Conservation (phyloP, 345 rosid genomes). For the Mercurialis annua region DNA sequence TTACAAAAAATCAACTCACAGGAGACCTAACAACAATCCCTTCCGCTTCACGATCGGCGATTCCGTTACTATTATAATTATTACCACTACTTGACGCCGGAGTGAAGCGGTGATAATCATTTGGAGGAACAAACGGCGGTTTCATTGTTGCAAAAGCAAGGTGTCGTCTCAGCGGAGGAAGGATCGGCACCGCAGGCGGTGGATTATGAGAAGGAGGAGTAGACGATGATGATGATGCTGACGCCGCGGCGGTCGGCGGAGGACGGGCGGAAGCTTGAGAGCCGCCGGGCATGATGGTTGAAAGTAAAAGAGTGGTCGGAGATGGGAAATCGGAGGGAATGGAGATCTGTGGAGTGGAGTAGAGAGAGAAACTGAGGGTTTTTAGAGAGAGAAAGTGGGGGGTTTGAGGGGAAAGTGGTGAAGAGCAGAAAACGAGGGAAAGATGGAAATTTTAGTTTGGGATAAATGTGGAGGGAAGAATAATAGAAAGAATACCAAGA, state of each 20-base stretch:
- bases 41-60: conserved; percentile 56
- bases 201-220: background rate
- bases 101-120: conserved; percentile 67
- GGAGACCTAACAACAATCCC: conserved; percentile 70
- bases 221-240: background rate
- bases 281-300: conserved; percentile 45
- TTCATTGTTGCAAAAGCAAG: conserved; percentile 65
- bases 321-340: background rate
- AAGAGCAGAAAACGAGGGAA: conserved; percentile 31
- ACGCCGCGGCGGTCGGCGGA: conserved; percentile 32
- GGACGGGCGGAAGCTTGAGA: conserved; percentile 45
- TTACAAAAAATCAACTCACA: conserved; percentile 42
- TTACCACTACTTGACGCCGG: conserved; percentile 22
- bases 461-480: conserved; percentile 27
- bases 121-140: conserved; percentile 65
- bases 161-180: conserved; percentile 73
- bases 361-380: background rate
- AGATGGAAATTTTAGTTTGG: conserved; percentile 24
- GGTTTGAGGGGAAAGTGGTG: conserved; percentile 15
- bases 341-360: background rate
- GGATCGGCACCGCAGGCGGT: conserved; percentile 37
- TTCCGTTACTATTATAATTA: conserved; percentile 10
- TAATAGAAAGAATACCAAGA: background rate
- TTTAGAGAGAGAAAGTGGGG: conserved; percentile 9
- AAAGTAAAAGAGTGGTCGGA: background rate